Base-by-base conservation (phyloP, 495 filamentous ascomycete species). In the Alectoria sarmentosa region DNA sequence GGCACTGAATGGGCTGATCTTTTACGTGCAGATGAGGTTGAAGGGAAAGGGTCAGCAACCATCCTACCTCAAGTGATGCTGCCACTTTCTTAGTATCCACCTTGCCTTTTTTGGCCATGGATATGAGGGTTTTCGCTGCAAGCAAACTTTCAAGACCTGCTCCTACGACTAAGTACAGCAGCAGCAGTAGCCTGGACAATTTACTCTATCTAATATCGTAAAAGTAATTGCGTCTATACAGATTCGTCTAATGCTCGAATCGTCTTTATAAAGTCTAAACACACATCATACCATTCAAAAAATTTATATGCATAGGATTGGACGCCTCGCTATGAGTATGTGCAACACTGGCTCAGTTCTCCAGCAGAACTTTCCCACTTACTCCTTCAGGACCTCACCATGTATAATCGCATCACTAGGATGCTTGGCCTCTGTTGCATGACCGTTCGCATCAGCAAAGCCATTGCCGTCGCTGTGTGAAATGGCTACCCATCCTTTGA, bases 401-500 rank as follows among this genome's bases (percentile, higher is more conserved):
- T 65, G 37, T 55, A 65, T 26, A 4, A 65, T 37, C 23, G 62
- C 62, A 23, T 65, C 62, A 8, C 39, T 55, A 23, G 49, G 52
- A 1, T 32, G 15, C 54, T 49, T 37, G 9, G 52, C 26, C 37
- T 65, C 62, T 17, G n/a, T 36, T 8, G 28, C 21, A 14, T 39
- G 46, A 21, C 19, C 48, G 17, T 63, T 63, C 62, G 57, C 32
- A n/a, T 28, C 15, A 13, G 38, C 56, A 37, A 55, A 28, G 13
- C 37, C 36, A 36, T 49, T 26, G 30, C 26, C 21, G 44, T 62
- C 64, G 32, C 57, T 8, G 8, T 49, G 34, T 15, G 64, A 57
- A 26, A 70, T 46, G 8, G 65, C 32, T 15, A 72, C 49, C 70
- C 70, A 72, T n/a, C 70, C 68, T 38, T 52, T 64, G 7, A 72